phyloP scores from a whole-genome alignment of 2,329 filamentous ascomycete genomes.

The Lachnellula subtilissima region DNA sequence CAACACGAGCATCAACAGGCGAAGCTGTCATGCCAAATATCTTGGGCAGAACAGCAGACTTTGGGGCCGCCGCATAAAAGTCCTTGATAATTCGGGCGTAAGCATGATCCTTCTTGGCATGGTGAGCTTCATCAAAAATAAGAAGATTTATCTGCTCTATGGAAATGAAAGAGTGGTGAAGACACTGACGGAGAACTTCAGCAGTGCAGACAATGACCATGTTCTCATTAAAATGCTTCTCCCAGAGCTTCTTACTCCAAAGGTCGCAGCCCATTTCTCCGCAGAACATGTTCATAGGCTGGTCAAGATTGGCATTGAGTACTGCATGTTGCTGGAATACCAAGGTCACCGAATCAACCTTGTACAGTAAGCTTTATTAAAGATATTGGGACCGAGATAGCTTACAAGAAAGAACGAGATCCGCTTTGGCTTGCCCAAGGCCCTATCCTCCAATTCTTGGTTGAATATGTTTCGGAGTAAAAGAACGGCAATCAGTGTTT shows the following conservation, averaged over 20 bases:
- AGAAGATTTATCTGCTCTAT: conserved; percentile 85
- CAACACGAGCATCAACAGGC: conserved; percentile 76
- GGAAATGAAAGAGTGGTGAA: conserved; percentile 71
- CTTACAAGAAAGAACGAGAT: conserved; percentile 78
- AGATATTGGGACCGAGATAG: conserved; percentile 4
- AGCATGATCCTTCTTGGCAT: conserved; percentile 88
- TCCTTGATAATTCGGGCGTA: conserved; percentile 89
- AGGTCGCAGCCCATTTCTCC: conserved; percentile 62
- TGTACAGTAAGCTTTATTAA: not conserved
- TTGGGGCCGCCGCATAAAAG: conserved; percentile 56
- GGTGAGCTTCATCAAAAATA: conserved; percentile 94
- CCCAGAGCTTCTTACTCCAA: conserved; percentile 57
- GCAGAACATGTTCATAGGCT: conserved; percentile 68
- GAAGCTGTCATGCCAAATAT: conserved; percentile 98
- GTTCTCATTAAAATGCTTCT: conserved; percentile 53
- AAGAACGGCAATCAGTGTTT: conserved; percentile 91
- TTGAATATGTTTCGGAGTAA: conserved; percentile 73
- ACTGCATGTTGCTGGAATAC: conserved; percentile 87
- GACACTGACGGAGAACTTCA: conserved; percentile 73
- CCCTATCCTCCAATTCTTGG: conserved; percentile 68
- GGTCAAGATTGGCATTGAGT: conserved; percentile 73
- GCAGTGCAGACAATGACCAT: conserved; percentile 92
- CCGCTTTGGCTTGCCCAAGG: conserved; percentile 51
- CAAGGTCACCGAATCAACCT: conserved; percentile 82
- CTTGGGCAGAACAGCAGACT: conserved; percentile 54